Conservation (phyloP, 768 basidiomycete species). For the Collybiopsis luxurians region DNA sequence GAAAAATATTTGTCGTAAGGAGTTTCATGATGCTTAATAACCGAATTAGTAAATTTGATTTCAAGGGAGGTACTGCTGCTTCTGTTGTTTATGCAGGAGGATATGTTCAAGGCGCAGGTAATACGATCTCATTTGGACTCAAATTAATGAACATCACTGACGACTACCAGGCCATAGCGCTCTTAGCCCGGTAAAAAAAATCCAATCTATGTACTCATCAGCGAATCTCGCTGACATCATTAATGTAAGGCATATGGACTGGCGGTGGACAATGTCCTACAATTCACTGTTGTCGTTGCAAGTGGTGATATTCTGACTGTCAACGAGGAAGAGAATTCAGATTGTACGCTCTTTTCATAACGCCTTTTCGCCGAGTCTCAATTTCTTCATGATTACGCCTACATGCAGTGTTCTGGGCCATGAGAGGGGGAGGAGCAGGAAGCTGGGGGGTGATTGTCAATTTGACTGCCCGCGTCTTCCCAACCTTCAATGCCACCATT, state of each 20-base stretch:
- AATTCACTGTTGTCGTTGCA: background rate
- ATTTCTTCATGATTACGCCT: background rate
- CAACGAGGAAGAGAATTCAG: background rate
- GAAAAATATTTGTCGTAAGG: conserved; percentile 19
- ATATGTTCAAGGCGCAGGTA: conserved; percentile 29
- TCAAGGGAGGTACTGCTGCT: conserved; percentile 20
- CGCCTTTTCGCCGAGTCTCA: no score
- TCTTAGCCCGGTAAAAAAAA: conserved; percentile 20
- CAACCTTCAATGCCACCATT: conserved; percentile 27
- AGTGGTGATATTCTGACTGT: background rate
- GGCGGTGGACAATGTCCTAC: background rate
- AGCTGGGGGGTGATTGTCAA: conserved; percentile 37
- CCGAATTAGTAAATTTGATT: no score
- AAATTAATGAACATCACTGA: no score
- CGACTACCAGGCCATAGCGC: no score
- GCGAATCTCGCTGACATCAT: background rate
- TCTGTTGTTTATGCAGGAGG: conserved; percentile 30
- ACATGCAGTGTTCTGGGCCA: conserved; percentile 8
- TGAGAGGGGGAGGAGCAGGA: conserved; percentile 16
- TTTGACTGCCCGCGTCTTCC: conserved; percentile 31
- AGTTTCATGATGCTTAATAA: no score
- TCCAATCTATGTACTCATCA: background rate
- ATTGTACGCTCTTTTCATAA: background rate
- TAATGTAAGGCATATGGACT: background rate
- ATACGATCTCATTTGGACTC: no score